These are phyloP conservation scores for Lagerstroemia fauriei DNA, from an alignment of 441 rosid species.

Conservation along the genomic window DNA sequence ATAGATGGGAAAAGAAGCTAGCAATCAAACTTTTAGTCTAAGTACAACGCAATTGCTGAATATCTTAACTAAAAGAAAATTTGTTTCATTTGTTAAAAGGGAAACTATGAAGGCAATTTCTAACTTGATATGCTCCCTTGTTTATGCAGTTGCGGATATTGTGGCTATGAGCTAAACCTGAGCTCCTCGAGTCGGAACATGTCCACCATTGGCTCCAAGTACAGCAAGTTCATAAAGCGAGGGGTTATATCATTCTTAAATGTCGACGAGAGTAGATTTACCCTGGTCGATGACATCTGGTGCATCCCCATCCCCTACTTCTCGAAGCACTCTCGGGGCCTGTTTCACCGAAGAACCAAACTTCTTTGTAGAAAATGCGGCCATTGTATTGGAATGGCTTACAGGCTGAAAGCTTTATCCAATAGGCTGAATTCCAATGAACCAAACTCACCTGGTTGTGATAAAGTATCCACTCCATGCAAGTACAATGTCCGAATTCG, in stretches of 20 bases:
- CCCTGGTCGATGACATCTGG: conserved; percentile 71
- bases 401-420: conserved; percentile 47
- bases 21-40: too few species aligned
- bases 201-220: conserved; percentile 76
- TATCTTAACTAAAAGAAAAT: too few species aligned
- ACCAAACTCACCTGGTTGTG: conserved; percentile 46
- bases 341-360: conserved; percentile 69
- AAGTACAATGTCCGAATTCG: conserved; percentile 79
- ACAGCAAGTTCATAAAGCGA: conserved; percentile 86
- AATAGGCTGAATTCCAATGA: conserved; percentile 50
- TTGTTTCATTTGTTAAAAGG: too few species aligned
- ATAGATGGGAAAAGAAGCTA: too few species aligned
- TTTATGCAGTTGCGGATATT: conserved; percentile 75
- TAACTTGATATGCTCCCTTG: neutral
- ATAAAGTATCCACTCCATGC: conserved; percentile 36
- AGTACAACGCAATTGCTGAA: too few species aligned
- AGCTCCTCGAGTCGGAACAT: conserved; percentile 83
- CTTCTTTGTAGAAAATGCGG: conserved; percentile 91
- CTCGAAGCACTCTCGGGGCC: conserved; percentile 58
- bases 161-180: conserved; percentile 84
- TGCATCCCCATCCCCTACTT: conserved; percentile 79
- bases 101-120: neutral
- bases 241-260: conserved; percentile 81
- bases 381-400: conserved; percentile 69
- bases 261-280: conserved; percentile 82